Conservation (phyloP, 2,329 filamentous ascomycete genomes). For the Xylariaceae sp. region DNA sequence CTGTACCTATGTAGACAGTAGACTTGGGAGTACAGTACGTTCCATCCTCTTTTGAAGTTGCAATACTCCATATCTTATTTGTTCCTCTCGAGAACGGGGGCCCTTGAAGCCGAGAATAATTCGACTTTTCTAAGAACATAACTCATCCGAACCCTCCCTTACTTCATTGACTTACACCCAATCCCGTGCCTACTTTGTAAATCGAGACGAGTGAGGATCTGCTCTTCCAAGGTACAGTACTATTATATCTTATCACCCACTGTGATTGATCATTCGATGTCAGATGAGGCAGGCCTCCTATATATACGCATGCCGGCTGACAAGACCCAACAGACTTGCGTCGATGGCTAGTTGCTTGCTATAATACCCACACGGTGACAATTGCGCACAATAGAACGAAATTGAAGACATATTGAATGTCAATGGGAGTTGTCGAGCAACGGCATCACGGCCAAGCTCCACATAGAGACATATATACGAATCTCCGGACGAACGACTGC, state of each 20-base stretch:
- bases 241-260: constrained; percentile 17
- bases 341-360: constrained; percentile 13
- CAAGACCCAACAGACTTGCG: constrained; percentile 19
- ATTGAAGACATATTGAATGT: constrained; percentile 25
- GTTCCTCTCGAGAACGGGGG: constrained; percentile 10
- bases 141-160: not conserved
- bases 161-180: constrained; percentile 8
- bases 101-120: constrained; percentile 9
- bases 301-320: constrained; percentile 19
- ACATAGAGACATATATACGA: constrained; percentile 31
- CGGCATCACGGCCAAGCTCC: constrained; percentile 25
- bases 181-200: constrained; percentile 1
- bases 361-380: constrained; percentile 28
- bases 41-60: constrained; percentile 15
- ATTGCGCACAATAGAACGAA: constrained; percentile 23
- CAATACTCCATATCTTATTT: constrained; percentile 19
- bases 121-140: constrained; percentile 1
- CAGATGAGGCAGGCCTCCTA: constrained; percentile 19
- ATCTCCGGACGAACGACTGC: constrained; percentile 31
- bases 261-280: constrained; percentile 27
- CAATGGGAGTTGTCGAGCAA: constrained; percentile 30
- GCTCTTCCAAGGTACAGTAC: constrained; percentile 24
- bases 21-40: not conserved
- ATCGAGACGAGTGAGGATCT: constrained; percentile 9
- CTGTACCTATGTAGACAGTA: no score